These are phyloP conservation scores for Fusarium caatingaense DNA, from an alignment of 2,329 filamentous ascomycete genomes.

Conservation along the genomic window DNA sequence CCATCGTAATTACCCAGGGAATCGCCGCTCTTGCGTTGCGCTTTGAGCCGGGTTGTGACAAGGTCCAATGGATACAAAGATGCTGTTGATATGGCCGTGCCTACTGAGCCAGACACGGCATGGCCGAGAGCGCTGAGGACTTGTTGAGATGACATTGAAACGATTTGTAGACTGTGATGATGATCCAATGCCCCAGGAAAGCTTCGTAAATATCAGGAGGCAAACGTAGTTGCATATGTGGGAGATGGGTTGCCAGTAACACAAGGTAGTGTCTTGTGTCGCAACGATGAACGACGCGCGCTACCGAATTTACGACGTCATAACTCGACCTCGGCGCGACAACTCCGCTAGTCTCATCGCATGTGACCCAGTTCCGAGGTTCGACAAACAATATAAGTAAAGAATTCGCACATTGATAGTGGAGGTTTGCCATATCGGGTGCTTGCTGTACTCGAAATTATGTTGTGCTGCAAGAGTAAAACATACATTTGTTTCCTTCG, in stretches of 20 bases:
- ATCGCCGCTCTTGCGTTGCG: slow-evolving; percentile 71
- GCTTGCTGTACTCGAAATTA: background rate
- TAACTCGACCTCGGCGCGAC: slow-evolving; percentile 32
- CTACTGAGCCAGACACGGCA: slow-evolving; percentile 81
- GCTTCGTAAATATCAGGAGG: background rate
- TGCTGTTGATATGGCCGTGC: slow-evolving; percentile 82
- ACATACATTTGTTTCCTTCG: background rate
- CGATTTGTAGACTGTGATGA: background rate
- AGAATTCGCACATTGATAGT: background rate
- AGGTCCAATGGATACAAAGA: slow-evolving; percentile 84
- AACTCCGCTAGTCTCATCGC: slow-evolving; percentile 6
- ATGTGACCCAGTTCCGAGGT: slow-evolving; percentile 39
- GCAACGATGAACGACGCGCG: slow-evolving; percentile 19
- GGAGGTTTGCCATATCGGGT: background rate
- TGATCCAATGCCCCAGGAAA: background rate
- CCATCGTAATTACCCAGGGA: slow-evolving; percentile 67
- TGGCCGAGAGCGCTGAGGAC: slow-evolving; percentile 81
- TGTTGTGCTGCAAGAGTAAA: background rate
- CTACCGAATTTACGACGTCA: slow-evolving; percentile 35
- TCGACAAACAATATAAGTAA: background rate
- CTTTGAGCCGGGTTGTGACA: slow-evolving; percentile 83
- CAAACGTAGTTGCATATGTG: slow-evolving; percentile 19
- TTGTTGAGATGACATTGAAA: slow-evolving; percentile 49
- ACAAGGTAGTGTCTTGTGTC: slow-evolving; percentile 10
- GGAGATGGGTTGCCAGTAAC: slow-evolving; percentile 12